Evolutionary conservation across 73 alveolate species (phyloP).

Genomic region (Paramecium pentaurelia): DNA sequence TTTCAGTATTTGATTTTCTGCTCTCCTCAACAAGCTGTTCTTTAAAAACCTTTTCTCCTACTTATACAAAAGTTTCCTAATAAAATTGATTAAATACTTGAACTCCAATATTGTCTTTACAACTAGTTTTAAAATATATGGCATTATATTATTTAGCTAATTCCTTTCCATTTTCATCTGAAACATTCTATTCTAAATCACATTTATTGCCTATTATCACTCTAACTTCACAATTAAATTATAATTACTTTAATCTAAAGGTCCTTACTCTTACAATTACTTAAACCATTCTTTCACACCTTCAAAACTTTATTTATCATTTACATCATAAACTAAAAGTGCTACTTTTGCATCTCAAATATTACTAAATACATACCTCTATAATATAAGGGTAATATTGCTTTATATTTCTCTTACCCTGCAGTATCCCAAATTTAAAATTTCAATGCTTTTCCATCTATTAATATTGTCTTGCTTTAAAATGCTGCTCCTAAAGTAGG

Average conservation of each 20-base stretch:
- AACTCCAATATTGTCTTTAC: not conserved
- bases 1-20: not conserved
- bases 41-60: not conserved
- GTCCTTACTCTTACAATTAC: not conserved
- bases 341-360: conserved; percentile 35
- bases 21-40: not conserved
- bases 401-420: conserved; percentile 76
- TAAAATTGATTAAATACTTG: not conserved
- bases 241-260: not conserved
- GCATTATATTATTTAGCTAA: not conserved
- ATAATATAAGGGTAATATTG: conserved; percentile 56
- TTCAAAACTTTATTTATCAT: not conserved
- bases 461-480: not conserved
- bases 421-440: conserved; percentile 75
- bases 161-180: not conserved
- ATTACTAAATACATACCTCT: not conserved
- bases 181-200: not conserved
- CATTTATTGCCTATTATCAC: not conserved
- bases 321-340: not conserved
- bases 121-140: not conserved
- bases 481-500: conserved; percentile 39
- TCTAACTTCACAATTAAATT: not conserved
- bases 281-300: conserved; percentile 4
- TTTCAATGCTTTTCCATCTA: conserved; percentile 28
- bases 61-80: not conserved